Base-by-base conservation (phyloP, 2,329 filamentous ascomycete species). In the Microsporum canis region DNA sequence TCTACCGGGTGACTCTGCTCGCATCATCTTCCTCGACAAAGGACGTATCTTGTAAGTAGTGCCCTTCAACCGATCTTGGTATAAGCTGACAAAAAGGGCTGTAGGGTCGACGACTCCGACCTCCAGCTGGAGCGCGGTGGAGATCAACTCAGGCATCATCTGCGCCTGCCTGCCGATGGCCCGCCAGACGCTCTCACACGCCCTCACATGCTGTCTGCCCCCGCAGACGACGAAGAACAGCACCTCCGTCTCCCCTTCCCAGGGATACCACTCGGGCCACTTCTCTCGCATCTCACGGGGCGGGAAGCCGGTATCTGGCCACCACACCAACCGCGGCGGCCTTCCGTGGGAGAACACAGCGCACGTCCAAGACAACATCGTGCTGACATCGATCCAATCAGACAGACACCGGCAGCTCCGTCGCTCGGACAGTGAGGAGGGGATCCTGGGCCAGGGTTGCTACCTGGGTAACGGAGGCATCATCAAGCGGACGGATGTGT, bases 121-220 rank as follows among this genome's bases (percentile, higher is more conserved):
- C 34, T 58, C 58, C 8, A 66, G 71, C 7, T 71, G 72, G 67
- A 73, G 71, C 6, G 69, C 66, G 36, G 65, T 73, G 29, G 72
- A 74, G 62, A 68, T 71, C 12, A 70, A 68, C 27, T 66, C 72
- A 5, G 73, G 71, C n/a, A 72, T 75, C 59, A 66, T 75, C 8
- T 72, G 70, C 34, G 72, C 71, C 12, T 74, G 72, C 55, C 68
- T 75, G 10, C 73, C 72, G 43, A 60, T 63, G 59, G 58, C 60
- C 27, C 61, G 61, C 6, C 61, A 63, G 39, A 55, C 61, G 12
- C 59, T 63, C 23, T 63, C 61, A 3, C 14, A 59, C 7, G 5
- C 57, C 7, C 58, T 61, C 49, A 56, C 61, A 14, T 39, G 33
- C 31, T 53, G 49, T 12, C 8, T 61, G 12, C 60, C 60, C 41